Conservation (phyloP, 345 rosid species). For the Pseudoturritis turrita region DNA sequence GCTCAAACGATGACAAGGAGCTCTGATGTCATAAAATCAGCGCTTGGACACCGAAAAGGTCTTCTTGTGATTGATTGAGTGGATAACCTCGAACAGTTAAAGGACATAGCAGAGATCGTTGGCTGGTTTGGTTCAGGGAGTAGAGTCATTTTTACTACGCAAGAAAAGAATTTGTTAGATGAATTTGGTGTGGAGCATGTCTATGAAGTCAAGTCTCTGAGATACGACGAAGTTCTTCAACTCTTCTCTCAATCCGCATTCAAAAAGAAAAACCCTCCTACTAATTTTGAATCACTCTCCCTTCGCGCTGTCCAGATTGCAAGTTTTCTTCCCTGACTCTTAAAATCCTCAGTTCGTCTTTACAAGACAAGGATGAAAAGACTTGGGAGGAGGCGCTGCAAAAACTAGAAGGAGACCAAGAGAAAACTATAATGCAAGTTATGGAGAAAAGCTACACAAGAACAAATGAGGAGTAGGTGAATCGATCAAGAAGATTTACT, state of each 20-base stretch:
- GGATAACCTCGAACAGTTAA: background rate
- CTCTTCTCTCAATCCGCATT: slow-evolving; percentile 5
- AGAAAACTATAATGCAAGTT: background rate
- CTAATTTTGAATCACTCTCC: background rate
- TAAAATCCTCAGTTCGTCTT: slow-evolving; percentile 1
- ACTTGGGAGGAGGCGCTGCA: background rate
- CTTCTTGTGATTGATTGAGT: slow-evolving; percentile 1
- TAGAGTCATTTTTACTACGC: slow-evolving; percentile 8
- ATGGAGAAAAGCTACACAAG: background rate
- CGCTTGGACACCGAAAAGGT: background rate
- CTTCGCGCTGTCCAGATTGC: slow-evolving; percentile 4
- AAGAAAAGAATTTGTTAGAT: background rate
- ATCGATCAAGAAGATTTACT: too few relatives aligned
- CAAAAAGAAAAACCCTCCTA: background rate
- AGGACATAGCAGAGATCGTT: background rate
- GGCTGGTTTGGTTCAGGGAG: slow-evolving; percentile 8
- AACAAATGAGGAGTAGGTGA: background rate
- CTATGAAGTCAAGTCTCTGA: slow-evolving; percentile 8
- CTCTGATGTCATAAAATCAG: background rate
- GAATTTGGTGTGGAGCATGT: background rate
- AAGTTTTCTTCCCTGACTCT: background rate
- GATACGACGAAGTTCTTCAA: slow-evolving; percentile 5
- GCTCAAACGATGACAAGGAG: background rate
- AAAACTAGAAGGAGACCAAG: slow-evolving; percentile 3
- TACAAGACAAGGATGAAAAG: background rate